Percentiles rank a stretch among this genome's conserved stretches.
Conservation (phyloP, 2,329 filamentous ascomycete genomes). For the Aureobasidium sp. region DNA sequence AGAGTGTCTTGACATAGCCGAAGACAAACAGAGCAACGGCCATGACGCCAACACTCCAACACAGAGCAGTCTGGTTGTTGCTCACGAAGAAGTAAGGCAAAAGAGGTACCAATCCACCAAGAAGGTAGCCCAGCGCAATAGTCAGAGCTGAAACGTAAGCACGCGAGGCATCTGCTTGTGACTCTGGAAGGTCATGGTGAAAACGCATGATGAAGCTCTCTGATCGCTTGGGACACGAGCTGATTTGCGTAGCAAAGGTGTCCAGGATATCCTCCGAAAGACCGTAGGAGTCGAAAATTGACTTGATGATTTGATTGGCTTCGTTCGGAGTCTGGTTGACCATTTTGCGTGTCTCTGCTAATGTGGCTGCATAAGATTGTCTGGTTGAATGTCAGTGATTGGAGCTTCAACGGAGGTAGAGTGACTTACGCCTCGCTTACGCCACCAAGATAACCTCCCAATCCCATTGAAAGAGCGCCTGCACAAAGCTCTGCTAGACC, state of each 20-base stretch:
- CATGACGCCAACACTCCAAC: constrained; percentile 55
- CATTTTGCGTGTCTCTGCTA: not conserved
- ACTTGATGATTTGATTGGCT: not conserved
- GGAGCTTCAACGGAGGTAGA: not conserved
- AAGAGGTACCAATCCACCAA: constrained; percentile 65
- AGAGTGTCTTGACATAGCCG: constrained; percentile 56
- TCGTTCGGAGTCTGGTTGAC: not conserved
- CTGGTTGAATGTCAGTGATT: not conserved
- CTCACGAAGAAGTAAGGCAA: constrained; percentile 59
- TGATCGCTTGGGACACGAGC: not conserved
- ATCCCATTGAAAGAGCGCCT: constrained; percentile 37
- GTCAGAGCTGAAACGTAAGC: constrained; percentile 53
- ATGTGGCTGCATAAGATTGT: constrained; percentile 13
- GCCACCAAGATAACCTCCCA: constrained; percentile 39
- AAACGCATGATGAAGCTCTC: constrained; percentile 6
- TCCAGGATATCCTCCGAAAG: not conserved
- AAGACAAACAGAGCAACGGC: constrained; percentile 55
- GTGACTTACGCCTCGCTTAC: constrained; percentile 41
- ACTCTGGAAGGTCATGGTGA: constrained; percentile 40
- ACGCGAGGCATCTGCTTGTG: constrained; percentile 35
- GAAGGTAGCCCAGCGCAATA: constrained; percentile 61
- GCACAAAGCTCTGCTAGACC: constrained; percentile 37
- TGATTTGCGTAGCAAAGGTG: constrained; percentile 4
- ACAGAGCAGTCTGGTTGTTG: constrained; percentile 43
- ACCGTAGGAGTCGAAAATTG: not conserved